A percentile compares a stretch with the other conserved stretches of the same genome.
phyloP scores from a whole-genome alignment of 2,329 filamentous ascomycete species.

The Fusarium palustre region DNA sequence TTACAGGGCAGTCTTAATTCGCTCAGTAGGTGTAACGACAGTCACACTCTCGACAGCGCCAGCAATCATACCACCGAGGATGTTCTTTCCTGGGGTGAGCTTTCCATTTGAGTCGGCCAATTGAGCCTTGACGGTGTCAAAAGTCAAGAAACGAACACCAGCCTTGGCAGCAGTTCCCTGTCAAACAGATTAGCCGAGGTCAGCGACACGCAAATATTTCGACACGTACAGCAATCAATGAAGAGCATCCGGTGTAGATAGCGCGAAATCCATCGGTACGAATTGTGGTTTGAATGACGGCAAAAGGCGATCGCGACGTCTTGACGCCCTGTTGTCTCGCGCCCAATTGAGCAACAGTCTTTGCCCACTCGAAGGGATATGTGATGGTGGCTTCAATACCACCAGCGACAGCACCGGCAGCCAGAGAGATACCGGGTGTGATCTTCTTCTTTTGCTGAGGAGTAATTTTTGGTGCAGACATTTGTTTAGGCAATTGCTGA shows the following conservation, averaged over 20 bases:
- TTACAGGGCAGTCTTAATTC: constrained; percentile 73
- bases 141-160: constrained; percentile 73
- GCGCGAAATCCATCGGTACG: constrained; percentile 67
- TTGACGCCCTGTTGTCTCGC: constrained; percentile 16
- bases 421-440: constrained; percentile 58
- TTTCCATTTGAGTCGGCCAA: constrained; percentile 67
- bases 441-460: constrained; percentile 27
- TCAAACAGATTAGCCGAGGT: background rate
- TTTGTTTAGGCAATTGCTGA: constrained; percentile 1
- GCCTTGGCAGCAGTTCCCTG: constrained; percentile 71
- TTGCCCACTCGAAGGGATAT: constrained; percentile 76
- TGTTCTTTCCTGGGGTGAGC: constrained; percentile 65
- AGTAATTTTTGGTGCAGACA: background rate
- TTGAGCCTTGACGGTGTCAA: constrained; percentile 71
- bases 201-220: too few species aligned
- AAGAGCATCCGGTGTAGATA: constrained; percentile 72
- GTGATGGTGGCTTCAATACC: constrained; percentile 65
- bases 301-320: constrained; percentile 65
- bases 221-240: constrained; percentile 63
- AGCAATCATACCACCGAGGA: constrained; percentile 73
- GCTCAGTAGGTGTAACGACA: constrained; percentile 76
- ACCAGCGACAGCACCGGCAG: constrained; percentile 64
- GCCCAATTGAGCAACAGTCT: constrained; percentile 71
- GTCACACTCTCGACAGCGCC: constrained; percentile 71
- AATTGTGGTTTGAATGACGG: constrained; percentile 66